Evolutionary conservation across 768 basidiomycete genomes (phyloP), one percentile per base, ranked within the genome.

Genomic region (Leccinellum rugosiceps): DNA sequence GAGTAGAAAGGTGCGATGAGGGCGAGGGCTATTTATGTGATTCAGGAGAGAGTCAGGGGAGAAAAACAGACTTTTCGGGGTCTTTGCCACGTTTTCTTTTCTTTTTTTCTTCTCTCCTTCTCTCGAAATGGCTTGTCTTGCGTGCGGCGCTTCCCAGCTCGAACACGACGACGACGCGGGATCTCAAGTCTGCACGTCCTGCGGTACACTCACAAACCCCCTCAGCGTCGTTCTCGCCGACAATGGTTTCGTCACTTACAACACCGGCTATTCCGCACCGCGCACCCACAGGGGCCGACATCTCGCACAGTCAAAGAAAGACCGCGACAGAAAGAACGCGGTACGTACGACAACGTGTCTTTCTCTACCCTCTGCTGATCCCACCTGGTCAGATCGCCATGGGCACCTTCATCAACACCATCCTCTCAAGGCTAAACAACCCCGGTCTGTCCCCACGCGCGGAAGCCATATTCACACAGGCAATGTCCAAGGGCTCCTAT

Each of bases 161-260:
- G 83, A 46, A 25, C 7, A 80, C 78, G 79, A 85, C 71, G 82
- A 84, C 62, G 77, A 79, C 31, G 78, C 80, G 26, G 80, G 78
- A 55, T 85, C 86, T 3, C 71, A 77, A 47, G 83, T 91, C 58
- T 92, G 90, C 71, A 81, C 81, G 13, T 52, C 59, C n/a, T 92
- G 90, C 63, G 90, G 86, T 15, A 84, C 84, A n/a, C 80, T 92
- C 19, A 76, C 73, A 10, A 84, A 90, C 63, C 77, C 88, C 0
- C 74, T 78, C 14, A 86, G 86, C 74, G 78, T 77, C 26, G 72
- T 88, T 41, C 81, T 92, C 50, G 76, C 82, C 8, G 75, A 79
- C 23, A 76, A 81, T 59, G 61, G 65, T 21, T 76, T 78, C 59
- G 63, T 74, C 46, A 53, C 58, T 6, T 25, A 58, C 23, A 54